These are phyloP conservation scores for Penicillium silybi DNA, from an alignment of 495 filamentous ascomycete species.

Conservation along the genomic window DNA sequence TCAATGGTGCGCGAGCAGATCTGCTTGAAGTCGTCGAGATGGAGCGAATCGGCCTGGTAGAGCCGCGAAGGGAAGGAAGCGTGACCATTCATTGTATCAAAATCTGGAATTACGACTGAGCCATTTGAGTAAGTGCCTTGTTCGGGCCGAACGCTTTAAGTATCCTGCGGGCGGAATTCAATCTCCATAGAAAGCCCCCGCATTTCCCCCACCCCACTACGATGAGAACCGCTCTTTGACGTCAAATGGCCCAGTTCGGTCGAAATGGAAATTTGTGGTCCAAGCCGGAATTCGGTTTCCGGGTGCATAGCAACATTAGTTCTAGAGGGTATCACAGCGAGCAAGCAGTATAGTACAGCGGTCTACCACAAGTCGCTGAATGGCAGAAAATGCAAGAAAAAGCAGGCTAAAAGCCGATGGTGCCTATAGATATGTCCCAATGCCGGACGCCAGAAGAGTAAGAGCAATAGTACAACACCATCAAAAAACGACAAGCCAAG, in stretches of 20 bases:
- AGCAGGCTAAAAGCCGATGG: not conserved
- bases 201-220: conserved; percentile 1
- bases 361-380: conserved; percentile 26
- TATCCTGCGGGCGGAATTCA: conserved; percentile 15
- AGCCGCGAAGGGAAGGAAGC: conserved; percentile 18
- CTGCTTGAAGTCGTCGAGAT: conserved; percentile 37
- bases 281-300: conserved; percentile 15
- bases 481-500: not conserved
- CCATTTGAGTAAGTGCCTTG: too few species aligned
- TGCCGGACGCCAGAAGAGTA: not conserved
- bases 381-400: conserved; percentile 1
- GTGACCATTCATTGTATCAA: conserved; percentile 10
- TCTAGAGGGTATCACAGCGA: conserved; percentile 33
- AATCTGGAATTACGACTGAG: too few species aligned
- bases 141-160: too few species aligned
- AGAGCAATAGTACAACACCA: not conserved
- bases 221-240: conserved; percentile 9
- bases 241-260: not conserved
- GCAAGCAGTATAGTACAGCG: conserved; percentile 28
- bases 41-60: conserved; percentile 15
- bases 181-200: conserved; percentile 17
- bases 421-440: not conserved
- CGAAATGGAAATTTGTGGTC: not conserved
- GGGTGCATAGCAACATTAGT: conserved; percentile 2
- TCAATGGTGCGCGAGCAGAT: conserved; percentile 39